Conservation (phyloP, 768 basidiomycete genomes). For the Russula griseocarnosa region DNA sequence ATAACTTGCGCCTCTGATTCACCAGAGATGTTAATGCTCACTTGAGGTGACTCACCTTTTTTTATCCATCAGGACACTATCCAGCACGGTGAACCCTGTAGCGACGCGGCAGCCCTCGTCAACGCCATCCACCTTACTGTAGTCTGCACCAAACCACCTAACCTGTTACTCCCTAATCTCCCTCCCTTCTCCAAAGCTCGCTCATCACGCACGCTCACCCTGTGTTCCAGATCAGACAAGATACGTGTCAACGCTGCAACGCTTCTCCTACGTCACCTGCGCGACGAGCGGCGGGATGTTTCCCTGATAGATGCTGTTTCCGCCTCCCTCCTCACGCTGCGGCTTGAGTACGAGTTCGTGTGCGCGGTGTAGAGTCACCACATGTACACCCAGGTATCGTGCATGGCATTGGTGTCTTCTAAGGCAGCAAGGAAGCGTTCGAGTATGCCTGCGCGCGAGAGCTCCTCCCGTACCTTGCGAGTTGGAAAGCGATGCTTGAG, state of each 20-base stretch:
- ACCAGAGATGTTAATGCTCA: too few relatives aligned
- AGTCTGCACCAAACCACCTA: slow-evolving; percentile 38
- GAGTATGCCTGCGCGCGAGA: slow-evolving; percentile 67
- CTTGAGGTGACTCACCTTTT: too few relatives aligned
- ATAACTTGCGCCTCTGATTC: too few relatives aligned
- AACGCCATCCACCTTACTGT: slow-evolving; percentile 24
- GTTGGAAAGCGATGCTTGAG: slow-evolving; percentile 82
- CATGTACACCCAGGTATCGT: slow-evolving; percentile 83
- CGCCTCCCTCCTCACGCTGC: slow-evolving; percentile 96
- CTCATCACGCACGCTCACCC: slow-evolving; percentile 34
- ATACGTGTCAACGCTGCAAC: slow-evolving; percentile 58
- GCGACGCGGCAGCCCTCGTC: too few relatives aligned
- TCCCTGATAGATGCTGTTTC: slow-evolving; percentile 88
- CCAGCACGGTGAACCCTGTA: too few relatives aligned
- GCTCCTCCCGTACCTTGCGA: slow-evolving; percentile 91
- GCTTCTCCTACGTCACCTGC: slow-evolving; percentile 52
- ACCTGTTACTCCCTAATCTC: too few relatives aligned
- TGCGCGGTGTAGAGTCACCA: slow-evolving; percentile 66
- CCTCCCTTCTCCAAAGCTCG: too few relatives aligned
- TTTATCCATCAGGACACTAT: too few relatives aligned
- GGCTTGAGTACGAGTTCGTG: slow-evolving; percentile 77
- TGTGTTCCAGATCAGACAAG: slow-evolving; percentile 56
- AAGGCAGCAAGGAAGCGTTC: slow-evolving; percentile 60
- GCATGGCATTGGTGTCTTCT: slow-evolving; percentile 49
- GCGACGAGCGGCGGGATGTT: slow-evolving; percentile 78